Base-by-base conservation (phyloP, 495 filamentous ascomycete species). In the Hypoxylon lienhwacheense region DNA sequence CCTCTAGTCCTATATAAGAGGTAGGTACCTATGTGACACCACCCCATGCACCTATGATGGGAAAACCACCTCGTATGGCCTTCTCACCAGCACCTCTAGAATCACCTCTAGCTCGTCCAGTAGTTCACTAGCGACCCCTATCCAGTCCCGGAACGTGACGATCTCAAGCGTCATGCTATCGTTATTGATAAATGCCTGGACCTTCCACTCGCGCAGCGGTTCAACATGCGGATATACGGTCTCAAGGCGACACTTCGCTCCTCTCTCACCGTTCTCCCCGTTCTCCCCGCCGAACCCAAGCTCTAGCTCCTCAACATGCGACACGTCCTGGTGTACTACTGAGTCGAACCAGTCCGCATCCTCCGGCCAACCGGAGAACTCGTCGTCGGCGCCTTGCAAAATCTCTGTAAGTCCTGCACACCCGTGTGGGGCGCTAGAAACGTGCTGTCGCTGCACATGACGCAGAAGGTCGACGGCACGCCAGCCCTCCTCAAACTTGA, bases 291-390 rank as follows among this genome's bases (percentile, higher is more conserved):
- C 25, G 17, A 45, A 17, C 12, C 41, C 41, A 32, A 76, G 70
- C 36, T 45, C 47, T 7, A 77, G 52, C 11, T 61, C 39, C 41
- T 75, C 74, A 16, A 76, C 69, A 10, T 76, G 69, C 36, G 66
- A 67, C 34, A 75, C 73, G 24, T 75, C 73, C 50, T 76, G 73
- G 34, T 77, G 73, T n/a, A 77, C 73, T 0, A 76, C 68, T 1
- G 66, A 63, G 35, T 75, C 72, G 28, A 77, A 76, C 65, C 70
- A 76, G 8, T 64, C 53, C 21, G 44, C 55, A 0, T 39, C 47
- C 0, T 11, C 54, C 0, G 49, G 19, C 25, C 49, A 55, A 33
- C 60, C 68, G 0, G 20, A 12, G 17, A 25, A 5, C 21, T n/a
- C n/a, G n/a, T n/a, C 63, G 55, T 0, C 47, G 64, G 35, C 70